These are phyloP conservation scores for Maudiozyma pseudohumilis DNA, from an alignment of 805 yeast species.

Conservation along the genomic window DNA sequence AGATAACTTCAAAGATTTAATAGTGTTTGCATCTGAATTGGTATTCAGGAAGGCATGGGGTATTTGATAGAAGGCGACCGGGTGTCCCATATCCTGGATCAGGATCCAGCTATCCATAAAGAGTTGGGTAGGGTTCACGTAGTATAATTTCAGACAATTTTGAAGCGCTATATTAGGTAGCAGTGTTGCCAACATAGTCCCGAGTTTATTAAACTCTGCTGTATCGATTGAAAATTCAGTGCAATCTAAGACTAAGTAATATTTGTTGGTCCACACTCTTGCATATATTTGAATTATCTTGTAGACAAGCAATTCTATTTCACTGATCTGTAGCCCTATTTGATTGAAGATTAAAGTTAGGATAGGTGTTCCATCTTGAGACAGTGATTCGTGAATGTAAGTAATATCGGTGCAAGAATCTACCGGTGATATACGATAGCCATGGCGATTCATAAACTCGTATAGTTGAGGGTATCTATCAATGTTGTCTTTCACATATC, in stretches of 20 bases:
- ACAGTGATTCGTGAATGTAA: conserved; percentile 51
- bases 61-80: conserved; percentile 10
- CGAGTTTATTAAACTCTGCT: conserved; percentile 10
- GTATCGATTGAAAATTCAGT: conserved; percentile 39
- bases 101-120: conserved; percentile 18
- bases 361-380: conserved; percentile 62
- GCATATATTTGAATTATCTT: conserved; percentile 53
- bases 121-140: conserved; percentile 30
- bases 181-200: conserved; percentile 30
- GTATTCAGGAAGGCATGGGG: conserved; percentile 34
- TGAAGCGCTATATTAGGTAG: conserved; percentile 41
- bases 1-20: conserved; percentile 35
- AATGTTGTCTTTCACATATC: conserved; percentile 38
- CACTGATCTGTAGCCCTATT: conserved; percentile 27
- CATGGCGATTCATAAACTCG: conserved; percentile 63
- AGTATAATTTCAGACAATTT: conserved; percentile 46
- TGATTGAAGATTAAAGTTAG: conserved; percentile 41
- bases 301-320: conserved; percentile 43
- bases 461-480: conserved; percentile 42
- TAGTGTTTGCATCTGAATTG: conserved; percentile 32
- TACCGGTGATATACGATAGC: conserved; percentile 41
- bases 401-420: conserved; percentile 26
- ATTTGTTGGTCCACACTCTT: conserved; percentile 60
- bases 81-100: conserved; percentile 6
- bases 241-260: conserved; percentile 52